Conservation (phyloP, 2,329 filamentous ascomycete species). For the Aspergillus persii region DNA sequence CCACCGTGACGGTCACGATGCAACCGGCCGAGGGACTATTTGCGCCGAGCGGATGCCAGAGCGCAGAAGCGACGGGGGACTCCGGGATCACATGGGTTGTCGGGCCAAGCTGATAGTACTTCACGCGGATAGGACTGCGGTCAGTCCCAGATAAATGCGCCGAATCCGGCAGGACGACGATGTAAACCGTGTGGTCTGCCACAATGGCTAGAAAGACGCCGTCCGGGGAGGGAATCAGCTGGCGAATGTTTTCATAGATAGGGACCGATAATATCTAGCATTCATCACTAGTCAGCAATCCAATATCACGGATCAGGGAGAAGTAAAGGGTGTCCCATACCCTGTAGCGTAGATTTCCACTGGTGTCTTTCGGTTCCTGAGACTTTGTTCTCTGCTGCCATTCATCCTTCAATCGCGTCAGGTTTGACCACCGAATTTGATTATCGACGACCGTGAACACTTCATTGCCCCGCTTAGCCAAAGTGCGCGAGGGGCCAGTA, state of each 20-base stretch:
- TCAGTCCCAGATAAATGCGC: constrained; percentile 72
- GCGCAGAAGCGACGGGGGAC: constrained; percentile 71
- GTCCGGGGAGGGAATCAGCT: constrained; percentile 80
- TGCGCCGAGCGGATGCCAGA: constrained; percentile 92
- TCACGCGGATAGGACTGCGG: constrained; percentile 68
- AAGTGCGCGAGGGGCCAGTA: constrained; percentile 55
- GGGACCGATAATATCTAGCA: constrained; percentile 70
- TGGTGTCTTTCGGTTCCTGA: constrained; percentile 29
- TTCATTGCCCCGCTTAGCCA: constrained; percentile 80
- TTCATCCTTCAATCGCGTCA: constrained; percentile 72
- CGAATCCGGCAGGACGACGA: constrained; percentile 79
- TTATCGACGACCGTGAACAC: constrained; percentile 85
- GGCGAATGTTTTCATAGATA: constrained; percentile 77
- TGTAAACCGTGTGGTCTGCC: constrained; percentile 82
- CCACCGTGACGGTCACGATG: constrained; percentile 82
- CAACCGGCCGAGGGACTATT: constrained; percentile 63
- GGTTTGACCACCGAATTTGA: constrained; percentile 87
- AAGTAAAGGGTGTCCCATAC: constrained; percentile 18
- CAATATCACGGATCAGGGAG: too few relatives aligned
- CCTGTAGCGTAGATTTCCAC: constrained; percentile 34
- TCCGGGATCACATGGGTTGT: constrained; percentile 88
- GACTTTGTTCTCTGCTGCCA: constrained; percentile 43
- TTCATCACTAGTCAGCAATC: constrained; percentile 8
- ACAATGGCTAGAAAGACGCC: constrained; percentile 79
- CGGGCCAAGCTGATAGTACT: constrained; percentile 87